These are phyloP conservation scores for Mycena venus DNA, from an alignment of 768 basidiomycete species.

Conservation along the genomic window DNA sequence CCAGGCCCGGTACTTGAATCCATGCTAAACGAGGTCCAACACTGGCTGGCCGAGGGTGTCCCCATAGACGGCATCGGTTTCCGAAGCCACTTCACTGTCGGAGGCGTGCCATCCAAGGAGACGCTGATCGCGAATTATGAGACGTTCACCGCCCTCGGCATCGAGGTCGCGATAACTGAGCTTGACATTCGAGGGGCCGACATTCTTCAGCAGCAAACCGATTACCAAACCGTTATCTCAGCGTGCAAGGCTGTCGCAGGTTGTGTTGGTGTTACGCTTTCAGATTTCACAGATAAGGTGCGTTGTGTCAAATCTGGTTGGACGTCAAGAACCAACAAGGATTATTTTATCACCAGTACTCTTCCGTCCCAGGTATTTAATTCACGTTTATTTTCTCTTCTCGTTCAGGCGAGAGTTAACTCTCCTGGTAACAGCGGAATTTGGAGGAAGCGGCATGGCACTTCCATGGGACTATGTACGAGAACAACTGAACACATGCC, in stretches of 20 bases:
- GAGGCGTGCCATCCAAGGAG: slow-evolving; percentile 58
- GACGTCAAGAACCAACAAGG: too few relatives aligned
- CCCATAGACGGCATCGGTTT: slow-evolving; percentile 69
- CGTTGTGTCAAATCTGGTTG: not conserved
- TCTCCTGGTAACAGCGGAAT: slow-evolving; percentile 14
- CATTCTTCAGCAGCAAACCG: slow-evolving; percentile 65
- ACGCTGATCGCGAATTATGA: slow-evolving; percentile 61
- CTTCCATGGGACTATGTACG: slow-evolving; percentile 40
- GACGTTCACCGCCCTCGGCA: slow-evolving; percentile 68
- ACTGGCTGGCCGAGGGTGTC: slow-evolving; percentile 47
- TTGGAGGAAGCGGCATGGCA: slow-evolving; percentile 37
- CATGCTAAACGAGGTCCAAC: slow-evolving; percentile 54
- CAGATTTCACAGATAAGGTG: slow-evolving; percentile 43
- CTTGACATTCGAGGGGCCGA: slow-evolving; percentile 74
- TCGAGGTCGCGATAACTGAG: slow-evolving; percentile 78
- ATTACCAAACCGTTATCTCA: slow-evolving; percentile 67
- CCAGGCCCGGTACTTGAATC: slow-evolving; percentile 55
- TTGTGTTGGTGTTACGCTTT: slow-evolving; percentile 53
- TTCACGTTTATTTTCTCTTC: not conserved
- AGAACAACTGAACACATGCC: too few relatives aligned
- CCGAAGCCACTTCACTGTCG: slow-evolving; percentile 71
- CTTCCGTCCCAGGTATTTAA: too few relatives aligned
- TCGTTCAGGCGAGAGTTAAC: not conserved
- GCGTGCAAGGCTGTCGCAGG: slow-evolving; percentile 62
- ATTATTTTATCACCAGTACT: not conserved